These are phyloP conservation scores for Candida railenensis DNA, from an alignment of 805 yeast genomes.

Conservation along the genomic window DNA sequence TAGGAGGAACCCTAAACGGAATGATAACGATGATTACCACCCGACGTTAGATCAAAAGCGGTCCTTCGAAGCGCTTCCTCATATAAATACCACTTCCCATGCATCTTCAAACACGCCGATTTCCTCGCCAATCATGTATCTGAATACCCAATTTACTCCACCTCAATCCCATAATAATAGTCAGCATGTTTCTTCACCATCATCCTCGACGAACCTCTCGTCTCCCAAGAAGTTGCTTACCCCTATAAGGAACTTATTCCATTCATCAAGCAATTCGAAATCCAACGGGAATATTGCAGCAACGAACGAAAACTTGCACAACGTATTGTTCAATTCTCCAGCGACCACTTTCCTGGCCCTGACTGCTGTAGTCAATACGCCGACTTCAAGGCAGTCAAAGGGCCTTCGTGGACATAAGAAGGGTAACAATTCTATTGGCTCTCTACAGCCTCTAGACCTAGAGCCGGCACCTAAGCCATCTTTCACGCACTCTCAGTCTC, in stretches of 20 bases:
- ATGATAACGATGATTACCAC: not conserved
- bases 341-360: not conserved
- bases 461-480: not conserved
- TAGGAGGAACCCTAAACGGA: constrained; percentile 3
- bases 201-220: constrained; percentile 7
- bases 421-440: constrained; percentile 4
- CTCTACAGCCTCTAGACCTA: constrained; percentile 2
- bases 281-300: constrained; percentile 2
- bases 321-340: constrained; percentile 4
- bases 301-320: constrained; percentile 9
- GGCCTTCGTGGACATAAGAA: not conserved
- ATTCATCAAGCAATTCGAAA: constrained; percentile 15
- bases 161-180: constrained; percentile 11
- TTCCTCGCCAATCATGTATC: constrained; percentile 20
- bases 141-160: constrained; percentile 17
- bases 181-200: not conserved
- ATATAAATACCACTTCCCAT: not conserved
- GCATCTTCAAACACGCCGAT: constrained; percentile 14
- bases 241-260: constrained; percentile 35
- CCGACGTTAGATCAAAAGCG: not conserved
- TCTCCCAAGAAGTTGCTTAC: constrained; percentile 39
- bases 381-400: not conserved
- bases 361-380: not conserved
- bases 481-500: constrained; percentile 2
- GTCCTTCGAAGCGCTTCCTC: constrained; percentile 1